Conservation (phyloP, 1,284 basidiomycete species). For the Ustilago lituana region DNA sequence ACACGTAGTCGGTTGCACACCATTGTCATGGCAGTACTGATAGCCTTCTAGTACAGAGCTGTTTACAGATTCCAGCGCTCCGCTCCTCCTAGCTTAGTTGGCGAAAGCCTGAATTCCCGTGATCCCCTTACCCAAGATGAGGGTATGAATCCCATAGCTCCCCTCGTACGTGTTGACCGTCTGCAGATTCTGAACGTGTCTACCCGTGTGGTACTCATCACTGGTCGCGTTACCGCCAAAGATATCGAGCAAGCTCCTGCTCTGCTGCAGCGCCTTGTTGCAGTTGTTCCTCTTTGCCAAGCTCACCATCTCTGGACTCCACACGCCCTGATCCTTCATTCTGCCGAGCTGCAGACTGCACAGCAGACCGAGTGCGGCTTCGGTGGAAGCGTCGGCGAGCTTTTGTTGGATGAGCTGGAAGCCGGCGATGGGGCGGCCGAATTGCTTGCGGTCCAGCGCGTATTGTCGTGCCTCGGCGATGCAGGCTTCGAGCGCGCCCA, state of each 20-base stretch:
- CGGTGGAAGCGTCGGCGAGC: conserved; percentile 88
- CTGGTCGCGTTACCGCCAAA: conserved; percentile 68
- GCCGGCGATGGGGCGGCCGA: conserved; percentile 85
- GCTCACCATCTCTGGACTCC: conserved; percentile 85
- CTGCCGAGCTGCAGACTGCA: conserved; percentile 79
- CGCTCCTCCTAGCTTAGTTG: no score
- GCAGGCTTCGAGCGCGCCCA: conserved; percentile 83
- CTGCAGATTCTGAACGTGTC: conserved; percentile 60
- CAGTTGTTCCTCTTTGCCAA: conserved; percentile 96
- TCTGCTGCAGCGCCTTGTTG: conserved; percentile 76
- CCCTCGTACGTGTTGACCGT: conserved; percentile 64
- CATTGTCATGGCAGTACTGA: no score
- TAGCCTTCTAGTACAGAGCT: no score
- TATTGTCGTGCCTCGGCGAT: conserved; percentile 81
- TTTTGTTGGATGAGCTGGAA: conserved; percentile 96
- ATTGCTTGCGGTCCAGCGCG: conserved; percentile 85
- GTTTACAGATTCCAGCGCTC: no score
- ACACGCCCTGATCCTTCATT: conserved; percentile 81
- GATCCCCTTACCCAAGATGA: conserved; percentile 90
- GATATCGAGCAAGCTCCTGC: conserved; percentile 74
- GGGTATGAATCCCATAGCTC: conserved; percentile 66
- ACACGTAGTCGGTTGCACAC: no score
- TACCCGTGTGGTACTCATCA: conserved; percentile 55
- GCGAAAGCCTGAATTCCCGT: conserved; percentile 83
- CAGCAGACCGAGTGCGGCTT: conserved; percentile 82